These are phyloP conservation scores for Solanum rostratum DNA, from an alignment of 257 asterid species.

Conservation along the genomic window DNA sequence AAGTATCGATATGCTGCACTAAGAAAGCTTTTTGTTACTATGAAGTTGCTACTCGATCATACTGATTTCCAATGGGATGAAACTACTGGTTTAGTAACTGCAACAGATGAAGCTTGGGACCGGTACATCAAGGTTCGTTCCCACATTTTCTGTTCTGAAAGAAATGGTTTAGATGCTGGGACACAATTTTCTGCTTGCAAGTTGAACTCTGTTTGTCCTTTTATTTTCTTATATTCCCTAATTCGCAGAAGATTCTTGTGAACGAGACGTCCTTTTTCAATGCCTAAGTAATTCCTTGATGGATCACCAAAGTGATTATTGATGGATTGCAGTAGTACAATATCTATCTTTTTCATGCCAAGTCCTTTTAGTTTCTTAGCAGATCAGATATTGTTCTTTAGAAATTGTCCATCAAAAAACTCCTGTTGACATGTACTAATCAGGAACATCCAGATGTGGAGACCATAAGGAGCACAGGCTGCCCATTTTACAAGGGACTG, in stretches of 20 bases:
- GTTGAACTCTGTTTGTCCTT: neutral
- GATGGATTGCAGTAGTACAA: neutral
- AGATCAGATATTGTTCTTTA: neutral
- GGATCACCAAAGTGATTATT: neutral
- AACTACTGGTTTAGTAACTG: constrained; percentile 44
- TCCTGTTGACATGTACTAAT: constrained; percentile 8
- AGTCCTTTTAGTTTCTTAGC: neutral
- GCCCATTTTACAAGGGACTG: constrained; percentile 52
- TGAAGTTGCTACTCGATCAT: constrained; percentile 35
- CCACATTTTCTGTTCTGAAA: neutral
- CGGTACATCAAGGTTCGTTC: constrained; percentile 39
- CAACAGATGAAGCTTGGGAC: constrained; percentile 67
- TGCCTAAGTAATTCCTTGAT: neutral
- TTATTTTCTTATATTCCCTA: neutral
- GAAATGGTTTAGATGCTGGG: neutral
- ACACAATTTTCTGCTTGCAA: neutral
- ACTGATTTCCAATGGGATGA: constrained; percentile 59
- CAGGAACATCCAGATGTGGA: constrained; percentile 94
- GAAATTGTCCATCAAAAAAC: neutral
- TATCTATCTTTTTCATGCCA: neutral
- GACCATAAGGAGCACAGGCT: constrained; percentile 42
- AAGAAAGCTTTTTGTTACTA: constrained; percentile 50
- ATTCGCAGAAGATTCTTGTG: neutral
- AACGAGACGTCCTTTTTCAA: neutral
- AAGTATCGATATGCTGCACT: constrained; percentile 56